Evolutionary conservation across 1,284 basidiomycete genomes (phyloP), one percentile per base, ranked within the genome.

Genomic region (Coriolopsis trogii): DNA sequence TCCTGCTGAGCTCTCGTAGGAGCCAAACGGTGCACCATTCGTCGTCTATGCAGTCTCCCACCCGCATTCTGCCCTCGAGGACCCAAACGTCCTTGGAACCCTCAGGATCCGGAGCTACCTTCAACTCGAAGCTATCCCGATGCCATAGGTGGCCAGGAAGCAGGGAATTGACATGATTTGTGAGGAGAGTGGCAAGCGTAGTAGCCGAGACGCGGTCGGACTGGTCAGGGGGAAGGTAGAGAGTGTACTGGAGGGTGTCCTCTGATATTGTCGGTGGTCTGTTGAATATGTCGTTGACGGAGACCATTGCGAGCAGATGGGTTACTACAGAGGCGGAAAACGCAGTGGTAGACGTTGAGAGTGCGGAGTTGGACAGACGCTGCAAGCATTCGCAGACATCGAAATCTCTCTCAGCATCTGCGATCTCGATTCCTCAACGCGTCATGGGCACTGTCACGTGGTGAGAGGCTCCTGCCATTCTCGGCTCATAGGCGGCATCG

Each of bases 21-120:
- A 98, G 74, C 91, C 93, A 98, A 13, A 96, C 92, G 15, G 84
- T 79, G 64, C 88, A 89, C 95, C 95, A 98, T 71, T 98, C 96
- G 65, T 98, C 95, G 66, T 98, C 95, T 16, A 98, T 81, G 46
- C 88, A 91, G 69, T 97, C 96, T 3, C 94, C 94, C 18, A 96
- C 89, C 40, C 94, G 78, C 85, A 94, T 91, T 30, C 75, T 74
- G 6, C 93, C 91, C 62, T 89, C 83, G 0, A 95, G 72, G 21
- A 84, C 67, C 73, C 78, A 85, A 15, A 63, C 70, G 29, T 59
- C 51, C 30, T 46, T 46, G 34, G 76, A 66, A 13, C 64, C 67
- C 46, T 82, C 76, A 16, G 72, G 66, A 57, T 83, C 72, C 39
- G 70, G 60, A 6, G 76, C 76, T 3, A 89, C 76, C 63, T 91